Percentiles rank a stretch among this genome's conserved stretches.
phyloP scores from a whole-genome alignment of 495 filamentous ascomycete species.

The Pseudomonodictys pantanalensis region DNA sequence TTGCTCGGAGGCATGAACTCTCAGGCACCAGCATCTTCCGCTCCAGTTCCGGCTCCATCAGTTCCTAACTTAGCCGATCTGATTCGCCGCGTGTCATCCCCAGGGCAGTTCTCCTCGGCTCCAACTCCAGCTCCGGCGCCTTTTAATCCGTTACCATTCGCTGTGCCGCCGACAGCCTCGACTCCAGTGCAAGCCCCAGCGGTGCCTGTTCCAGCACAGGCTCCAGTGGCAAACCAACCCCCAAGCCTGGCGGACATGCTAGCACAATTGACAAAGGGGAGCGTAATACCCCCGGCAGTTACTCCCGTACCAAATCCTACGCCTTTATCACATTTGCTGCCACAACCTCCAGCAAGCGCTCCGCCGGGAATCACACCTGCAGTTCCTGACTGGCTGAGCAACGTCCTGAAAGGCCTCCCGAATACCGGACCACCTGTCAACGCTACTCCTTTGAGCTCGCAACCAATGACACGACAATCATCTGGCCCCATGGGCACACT shows the following conservation, averaged over 20 bases:
- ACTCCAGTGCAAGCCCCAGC: conserved; percentile 18
- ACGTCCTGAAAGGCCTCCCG: conserved; percentile 19
- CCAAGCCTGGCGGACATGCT: conserved; percentile 15
- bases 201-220: conserved; percentile 1
- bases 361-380: neutral
- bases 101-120: conserved; percentile 6
- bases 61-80: conserved; percentile 39
- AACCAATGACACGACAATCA: conserved; percentile 18
- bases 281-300: conserved; percentile 6
- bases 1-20: conserved; percentile 14
- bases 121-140: conserved; percentile 31
- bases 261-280: conserved; percentile 17
- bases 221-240: conserved; percentile 3
- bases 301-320: neutral
- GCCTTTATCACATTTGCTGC: neutral
- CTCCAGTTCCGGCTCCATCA: conserved; percentile 44
- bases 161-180: conserved; percentile 30
- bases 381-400: conserved; percentile 24
- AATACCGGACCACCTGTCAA: neutral
- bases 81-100: conserved; percentile 6
- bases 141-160: conserved; percentile 34
- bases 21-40: conserved; percentile 7
- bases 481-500: conserved; percentile 38
- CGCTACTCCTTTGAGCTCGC: conserved; percentile 3
- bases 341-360: neutral